Evolutionary conservation across 805 yeast genomes (phyloP).

Genomic region (Ogataea methanolica): DNA sequence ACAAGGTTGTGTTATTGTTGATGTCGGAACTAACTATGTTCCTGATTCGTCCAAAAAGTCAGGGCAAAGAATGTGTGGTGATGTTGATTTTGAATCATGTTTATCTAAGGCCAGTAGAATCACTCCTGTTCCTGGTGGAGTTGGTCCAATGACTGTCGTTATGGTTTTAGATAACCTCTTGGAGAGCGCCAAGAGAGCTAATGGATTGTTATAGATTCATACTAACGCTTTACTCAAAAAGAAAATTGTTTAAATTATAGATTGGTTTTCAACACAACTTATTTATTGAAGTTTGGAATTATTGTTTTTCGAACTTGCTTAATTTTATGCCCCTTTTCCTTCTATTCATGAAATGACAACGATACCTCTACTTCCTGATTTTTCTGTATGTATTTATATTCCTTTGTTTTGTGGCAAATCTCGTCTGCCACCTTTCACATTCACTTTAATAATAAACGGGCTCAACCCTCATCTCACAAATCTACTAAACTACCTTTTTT

Average conservation of each 20-base stretch:
- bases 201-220: constrained; percentile 9
- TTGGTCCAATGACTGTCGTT: constrained; percentile 99
- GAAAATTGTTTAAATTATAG: background rate
- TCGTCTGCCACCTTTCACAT: background rate
- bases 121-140: constrained; percentile 99
- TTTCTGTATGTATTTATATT: background rate
- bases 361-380: background rate
- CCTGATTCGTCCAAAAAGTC: constrained; percentile 70
- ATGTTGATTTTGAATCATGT: constrained; percentile 78
- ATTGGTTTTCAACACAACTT: constrained; percentile 2
- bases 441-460: background rate
- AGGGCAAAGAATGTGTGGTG: constrained; percentile 89
- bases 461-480: background rate
- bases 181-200: constrained; percentile 54
- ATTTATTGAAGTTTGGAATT: background rate
- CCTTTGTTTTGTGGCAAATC: too few species aligned
- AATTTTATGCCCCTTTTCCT: background rate
- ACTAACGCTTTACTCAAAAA: background rate
- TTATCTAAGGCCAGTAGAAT: constrained; percentile 58
- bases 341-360: background rate
- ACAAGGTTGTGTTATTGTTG: constrained; percentile 79
- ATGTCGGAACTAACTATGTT: constrained; percentile 91
- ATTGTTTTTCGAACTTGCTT: too few species aligned
- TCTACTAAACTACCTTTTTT: background rate
- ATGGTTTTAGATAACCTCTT: constrained; percentile 85